Evolutionary conservation across 768 basidiomycete genomes (phyloP), one percentile per base, ranked within the genome.

Genomic region (Tubosaeta brunneosetosa): DNA sequence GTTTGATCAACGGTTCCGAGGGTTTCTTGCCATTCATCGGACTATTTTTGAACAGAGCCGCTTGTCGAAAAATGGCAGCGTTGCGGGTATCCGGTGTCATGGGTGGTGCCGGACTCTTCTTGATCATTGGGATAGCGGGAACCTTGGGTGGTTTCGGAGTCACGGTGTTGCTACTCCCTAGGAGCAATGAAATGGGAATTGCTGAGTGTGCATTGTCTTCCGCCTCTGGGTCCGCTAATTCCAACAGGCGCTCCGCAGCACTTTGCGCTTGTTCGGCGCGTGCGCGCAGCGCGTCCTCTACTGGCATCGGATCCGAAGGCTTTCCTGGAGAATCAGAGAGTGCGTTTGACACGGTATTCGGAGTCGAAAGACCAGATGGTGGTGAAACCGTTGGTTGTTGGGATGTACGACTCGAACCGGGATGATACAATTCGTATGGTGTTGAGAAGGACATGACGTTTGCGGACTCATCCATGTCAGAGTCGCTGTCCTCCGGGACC

Each of bases 211-310:
- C 76, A 50, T 70, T 64, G 49, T 67, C 73, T 47, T 83, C 83
- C 12, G 83, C 86, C 44, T 91, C 89, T 13, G 86, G 81, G 55
- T 92, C 89, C 12, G 90, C 86, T 14, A 95, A 77, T 66, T 97
- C 94, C 36, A 95, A 66, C 26, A 97, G 71, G 45, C 91, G 80
- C 65, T 91, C 86, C 1, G 94, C 94, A 8, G 93, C 90, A 64
- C 91, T 93, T 66, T 94, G 91, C 0, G 94, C 94, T 65, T 97
- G 94, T 60, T 90, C 89, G 2, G 94, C 94, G 48, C 90, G 82
- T 3, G 90, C 90, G 41, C 85, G 80, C 59, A 95, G 68, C 29
- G 86, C 91, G 64, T 95, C 94, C 62, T 94, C 93, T 4, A 94
- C 74, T 17, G 80, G 79, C 12, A 83, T 74, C 43, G 36, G 13